Percentiles rank a stretch among this genome's conserved stretches.
phyloP scores from a whole-genome alignment of 2,329 filamentous ascomycete genomes.

The Botrytis paeoniae region DNA sequence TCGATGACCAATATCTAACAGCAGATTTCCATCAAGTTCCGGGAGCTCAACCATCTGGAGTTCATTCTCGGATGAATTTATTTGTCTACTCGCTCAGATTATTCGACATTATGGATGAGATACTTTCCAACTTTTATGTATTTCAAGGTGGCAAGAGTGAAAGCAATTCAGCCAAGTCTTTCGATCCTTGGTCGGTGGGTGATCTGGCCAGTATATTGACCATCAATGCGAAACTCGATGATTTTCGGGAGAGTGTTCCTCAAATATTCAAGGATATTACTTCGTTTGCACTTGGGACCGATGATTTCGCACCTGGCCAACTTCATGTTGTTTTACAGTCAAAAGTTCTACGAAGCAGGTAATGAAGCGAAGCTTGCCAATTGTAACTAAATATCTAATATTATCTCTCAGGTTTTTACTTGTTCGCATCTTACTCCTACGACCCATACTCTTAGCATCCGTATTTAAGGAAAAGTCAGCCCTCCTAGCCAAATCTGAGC shows the following conservation, averaged over 20 bases:
- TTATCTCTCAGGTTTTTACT: background rate
- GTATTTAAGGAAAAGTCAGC: background rate
- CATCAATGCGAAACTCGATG: constrained; percentile 25
- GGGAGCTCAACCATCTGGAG: constrained; percentile 27
- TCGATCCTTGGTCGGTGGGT: constrained; percentile 6
- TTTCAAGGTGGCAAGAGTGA: constrained; percentile 10
- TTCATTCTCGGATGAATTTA: constrained; percentile 31
- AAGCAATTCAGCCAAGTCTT: background rate
- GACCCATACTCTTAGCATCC: background rate
- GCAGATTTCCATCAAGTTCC: constrained; percentile 21
- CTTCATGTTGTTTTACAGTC: constrained; percentile 21
- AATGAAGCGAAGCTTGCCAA: background rate
- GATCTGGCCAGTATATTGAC: constrained; percentile 20
- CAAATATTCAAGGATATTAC: constrained; percentile 18
- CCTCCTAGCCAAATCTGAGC: background rate
- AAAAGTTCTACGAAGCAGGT: constrained; percentile 25
- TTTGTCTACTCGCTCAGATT: constrained; percentile 28
- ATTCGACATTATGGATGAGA: constrained; percentile 27
- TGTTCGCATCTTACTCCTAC: constrained; percentile 14
- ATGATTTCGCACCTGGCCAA: background rate
- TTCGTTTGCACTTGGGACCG: background rate
- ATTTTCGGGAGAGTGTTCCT: constrained; percentile 22
- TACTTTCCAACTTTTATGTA: constrained; percentile 23
- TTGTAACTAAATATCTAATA: background rate
- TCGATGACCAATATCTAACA: constrained; percentile 38